Base-by-base conservation (phyloP, 768 basidiomycete genomes). In the Trametopsis cervina region DNA sequence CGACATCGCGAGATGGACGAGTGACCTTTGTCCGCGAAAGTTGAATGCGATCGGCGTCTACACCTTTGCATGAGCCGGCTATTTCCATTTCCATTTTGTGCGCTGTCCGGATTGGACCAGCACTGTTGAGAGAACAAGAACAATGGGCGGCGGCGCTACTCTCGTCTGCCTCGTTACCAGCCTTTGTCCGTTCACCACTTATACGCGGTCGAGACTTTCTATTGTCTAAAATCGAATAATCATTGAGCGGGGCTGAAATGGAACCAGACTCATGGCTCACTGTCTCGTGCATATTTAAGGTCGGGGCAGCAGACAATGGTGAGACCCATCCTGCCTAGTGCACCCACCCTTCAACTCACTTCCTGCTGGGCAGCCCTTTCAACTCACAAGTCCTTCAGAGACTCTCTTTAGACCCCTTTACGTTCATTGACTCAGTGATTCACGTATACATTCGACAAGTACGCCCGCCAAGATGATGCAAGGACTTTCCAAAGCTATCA, bases 381-480 rank as follows among this genome's bases (percentile, higher is more conserved):
- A 33, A 33, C 29, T 33, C 15, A 33, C 29, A 33, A 33, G 29
- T 7, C 15, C 29, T 33, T 7, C 29, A 33, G 15, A 33, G 29
- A 15, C 29, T 33, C 29, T n/a, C 29, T 7, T 7, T 33, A 33
- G 29, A 7, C 29, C 9, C 29, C 29, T 33, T 33, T 7, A 33
- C 29, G 29, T 15, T 33, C 29, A 33, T 33, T 33, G 29, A 33
- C 15, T 33, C 29, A 7, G 15, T 15, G 15, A 7, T 33, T 15
- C 29, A 7, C 29, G 29, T 33, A 33, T 33, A 7, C 29, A 15
- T 33, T 15, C 29, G 29, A 33, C 7, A 33, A 33, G n/a, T n/a
- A n/a, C n/a, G n/a, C n/a, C n/a, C n/a, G n/a, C 41, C 57, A 70
- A 44, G 57, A 90, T 89, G 88, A 80, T 89, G 58, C 68, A 79